These are phyloP conservation scores for Linnemannia hyalina DNA, from an alignment of 192 early-diverging fungal genomes.

Conservation along the genomic window DNA sequence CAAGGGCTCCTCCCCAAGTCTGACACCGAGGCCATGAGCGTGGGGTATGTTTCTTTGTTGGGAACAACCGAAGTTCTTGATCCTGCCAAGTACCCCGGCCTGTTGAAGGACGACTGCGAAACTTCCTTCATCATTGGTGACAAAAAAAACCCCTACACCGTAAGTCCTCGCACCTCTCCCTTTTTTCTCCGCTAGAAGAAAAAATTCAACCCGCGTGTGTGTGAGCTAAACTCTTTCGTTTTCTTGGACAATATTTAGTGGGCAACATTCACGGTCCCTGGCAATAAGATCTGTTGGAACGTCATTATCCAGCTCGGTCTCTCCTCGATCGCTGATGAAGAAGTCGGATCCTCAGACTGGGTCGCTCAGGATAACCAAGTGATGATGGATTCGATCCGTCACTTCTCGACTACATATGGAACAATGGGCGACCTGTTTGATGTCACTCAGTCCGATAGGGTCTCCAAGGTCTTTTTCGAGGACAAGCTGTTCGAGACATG, in stretches of 20 bases:
- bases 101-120: background rate
- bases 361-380: background rate
- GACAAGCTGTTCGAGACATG: conserved; percentile 19
- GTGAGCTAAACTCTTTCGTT: too few relatives aligned
- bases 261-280: background rate
- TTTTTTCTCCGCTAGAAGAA: too few relatives aligned
- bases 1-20: background rate
- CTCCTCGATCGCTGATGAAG: background rate
- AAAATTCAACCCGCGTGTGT: too few relatives aligned
- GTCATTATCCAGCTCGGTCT: background rate
- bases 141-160: background rate
- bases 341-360: conserved; percentile 15
- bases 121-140: conserved; percentile 11
- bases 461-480: background rate
- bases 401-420: conserved; percentile 2
- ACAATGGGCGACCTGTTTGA: background rate
- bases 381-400: conserved; percentile 5
- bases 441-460: background rate
- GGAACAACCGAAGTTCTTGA: conserved; percentile 3
- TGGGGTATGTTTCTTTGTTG: conserved; percentile 8
- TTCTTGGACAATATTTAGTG: background rate
- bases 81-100: background rate
- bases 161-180: background rate
- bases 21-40: background rate
- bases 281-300: conserved; percentile 3